Evolutionary conservation across 352 stramenopile species (phyloP).

Genomic region (Phytopythium aichiense): DNA sequence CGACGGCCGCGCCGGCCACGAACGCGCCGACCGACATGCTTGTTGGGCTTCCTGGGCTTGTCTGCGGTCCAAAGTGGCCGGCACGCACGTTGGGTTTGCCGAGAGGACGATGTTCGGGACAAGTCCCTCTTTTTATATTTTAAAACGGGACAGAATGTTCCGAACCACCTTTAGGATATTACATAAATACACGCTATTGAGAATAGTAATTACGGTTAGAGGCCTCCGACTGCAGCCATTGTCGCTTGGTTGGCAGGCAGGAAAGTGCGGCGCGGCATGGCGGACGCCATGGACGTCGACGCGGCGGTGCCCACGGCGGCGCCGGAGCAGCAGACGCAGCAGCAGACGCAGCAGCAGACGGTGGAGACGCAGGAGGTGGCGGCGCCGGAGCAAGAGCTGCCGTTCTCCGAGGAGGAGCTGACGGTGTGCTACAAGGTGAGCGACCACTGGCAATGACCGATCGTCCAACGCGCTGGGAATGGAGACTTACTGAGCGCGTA

Average conservation of each 20-base stretch:
- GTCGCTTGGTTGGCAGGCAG: slow-evolving; percentile 9
- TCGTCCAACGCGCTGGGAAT: background rate
- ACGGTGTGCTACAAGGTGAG: slow-evolving; percentile 45
- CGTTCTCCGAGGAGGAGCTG: slow-evolving; percentile 71
- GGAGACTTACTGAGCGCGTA: background rate
- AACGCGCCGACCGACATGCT: slow-evolving; percentile 70
- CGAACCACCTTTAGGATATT: background rate
- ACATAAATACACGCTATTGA: background rate
- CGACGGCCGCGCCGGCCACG: slow-evolving; percentile 54
- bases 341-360: slow-evolving; percentile 2
- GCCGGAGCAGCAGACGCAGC: background rate
- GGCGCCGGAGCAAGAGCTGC: slow-evolving; percentile 39
- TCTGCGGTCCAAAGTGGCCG: background rate
- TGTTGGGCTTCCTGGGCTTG: too few relatives aligned
- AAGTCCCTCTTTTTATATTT: background rate
- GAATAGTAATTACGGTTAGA: background rate
- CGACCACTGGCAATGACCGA: background rate
- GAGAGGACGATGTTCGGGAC: background rate
- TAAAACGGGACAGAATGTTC: background rate
- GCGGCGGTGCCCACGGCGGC: background rate
- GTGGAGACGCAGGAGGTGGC: background rate
- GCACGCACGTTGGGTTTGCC: background rate
- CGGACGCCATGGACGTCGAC: slow-evolving; percentile 36
- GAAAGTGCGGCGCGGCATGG: background rate
- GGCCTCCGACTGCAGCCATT: background rate